phyloP scores from a whole-genome alignment of 805 yeast species.

The Saccharomycopsis sp. region DNA sequence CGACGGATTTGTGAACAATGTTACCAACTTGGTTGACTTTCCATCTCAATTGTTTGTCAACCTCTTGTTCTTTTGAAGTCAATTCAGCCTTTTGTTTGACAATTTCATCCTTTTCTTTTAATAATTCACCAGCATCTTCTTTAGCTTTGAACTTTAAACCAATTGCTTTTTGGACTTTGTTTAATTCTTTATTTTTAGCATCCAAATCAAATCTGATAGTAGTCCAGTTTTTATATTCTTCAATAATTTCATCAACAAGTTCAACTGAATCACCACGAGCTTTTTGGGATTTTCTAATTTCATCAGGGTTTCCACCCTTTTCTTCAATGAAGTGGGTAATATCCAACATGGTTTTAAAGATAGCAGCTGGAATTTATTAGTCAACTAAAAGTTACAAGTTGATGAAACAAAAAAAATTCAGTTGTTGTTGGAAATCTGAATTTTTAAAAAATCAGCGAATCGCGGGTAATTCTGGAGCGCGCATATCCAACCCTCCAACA shows the following conservation, averaged over 20 bases:
- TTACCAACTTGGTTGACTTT: slow-evolving; percentile 92
- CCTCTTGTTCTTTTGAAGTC: slow-evolving; percentile 60
- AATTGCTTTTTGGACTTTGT: slow-evolving; percentile 85
- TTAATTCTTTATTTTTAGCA: slow-evolving; percentile 77
- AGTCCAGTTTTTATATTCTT: slow-evolving; percentile 88
- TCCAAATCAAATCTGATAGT: slow-evolving; percentile 83
- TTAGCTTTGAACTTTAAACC: slow-evolving; percentile 89
- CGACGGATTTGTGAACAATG: slow-evolving; percentile 87
- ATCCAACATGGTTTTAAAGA: slow-evolving; percentile 83
- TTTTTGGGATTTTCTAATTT: slow-evolving; percentile 76
- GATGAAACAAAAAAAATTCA: too few relatives aligned
- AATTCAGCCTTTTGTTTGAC: slow-evolving; percentile 60
- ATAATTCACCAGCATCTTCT: slow-evolving; percentile 82
- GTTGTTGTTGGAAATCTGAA: too few relatives aligned
- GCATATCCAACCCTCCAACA: too few relatives aligned
- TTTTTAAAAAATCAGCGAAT: too few relatives aligned
- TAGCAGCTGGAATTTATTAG: too few relatives aligned
- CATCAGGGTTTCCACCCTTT: slow-evolving; percentile 93
- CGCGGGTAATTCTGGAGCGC: too few relatives aligned
- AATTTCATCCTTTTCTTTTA: slow-evolving; percentile 70
- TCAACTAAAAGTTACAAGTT: too few relatives aligned
- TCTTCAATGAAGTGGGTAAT: slow-evolving; percentile 86
- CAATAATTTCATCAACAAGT: slow-evolving; percentile 89
- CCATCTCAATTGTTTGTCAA: slow-evolving; percentile 60
- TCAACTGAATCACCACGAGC: slow-evolving; percentile 95